Percentiles rank a stretch among this genome's conserved stretches.
Evolutionary conservation across 331 rosid species (phyloP).

Genomic region (Erythrophleum ivorense): DNA sequence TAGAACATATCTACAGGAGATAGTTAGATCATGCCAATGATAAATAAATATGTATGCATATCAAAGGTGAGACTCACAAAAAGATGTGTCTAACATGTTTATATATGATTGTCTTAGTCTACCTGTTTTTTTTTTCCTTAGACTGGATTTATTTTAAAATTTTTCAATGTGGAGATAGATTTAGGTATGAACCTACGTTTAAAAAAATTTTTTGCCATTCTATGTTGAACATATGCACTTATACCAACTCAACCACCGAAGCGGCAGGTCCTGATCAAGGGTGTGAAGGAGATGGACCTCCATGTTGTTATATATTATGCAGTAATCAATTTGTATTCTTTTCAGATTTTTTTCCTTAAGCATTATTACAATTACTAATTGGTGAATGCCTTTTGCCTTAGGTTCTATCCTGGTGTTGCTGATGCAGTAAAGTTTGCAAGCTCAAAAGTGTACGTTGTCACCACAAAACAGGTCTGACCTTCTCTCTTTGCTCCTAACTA

Average conservation of each 20-base stretch:
- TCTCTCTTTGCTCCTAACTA: conserved; percentile 1
- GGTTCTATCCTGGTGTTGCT: conserved; percentile 89
- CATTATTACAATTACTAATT: conserved; percentile 33
- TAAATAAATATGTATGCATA: background rate
- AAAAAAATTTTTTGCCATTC: background rate
- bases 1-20: background rate
- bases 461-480: conserved; percentile 78
- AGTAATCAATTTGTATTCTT: background rate
- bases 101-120: background rate
- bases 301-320: conserved; percentile 3
- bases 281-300: conserved; percentile 2
- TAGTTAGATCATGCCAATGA: background rate
- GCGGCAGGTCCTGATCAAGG: background rate
- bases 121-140: background rate
- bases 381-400: conserved; percentile 34
- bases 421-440: conserved; percentile 87
- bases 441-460: conserved; percentile 83
- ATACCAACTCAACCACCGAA: background rate
- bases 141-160: background rate
- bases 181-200: background rate
- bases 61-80: background rate
- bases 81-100: background rate
- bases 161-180: background rate
- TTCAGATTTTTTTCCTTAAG: background rate
- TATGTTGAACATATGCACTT: background rate